Evolutionary conservation across 805 yeast genomes (phyloP).

Genomic region (Priceomyces melissophilus): DNA sequence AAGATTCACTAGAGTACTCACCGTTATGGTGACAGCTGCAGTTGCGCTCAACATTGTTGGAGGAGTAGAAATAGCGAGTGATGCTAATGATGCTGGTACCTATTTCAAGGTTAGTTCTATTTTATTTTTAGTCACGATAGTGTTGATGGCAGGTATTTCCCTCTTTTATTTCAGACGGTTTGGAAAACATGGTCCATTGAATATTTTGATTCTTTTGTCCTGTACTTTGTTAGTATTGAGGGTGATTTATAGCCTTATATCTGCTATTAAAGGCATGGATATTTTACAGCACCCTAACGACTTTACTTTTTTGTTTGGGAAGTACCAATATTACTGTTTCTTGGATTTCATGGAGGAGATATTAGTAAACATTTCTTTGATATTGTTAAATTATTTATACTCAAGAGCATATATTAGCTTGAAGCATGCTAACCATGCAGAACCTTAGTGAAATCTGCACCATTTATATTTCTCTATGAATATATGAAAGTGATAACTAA

Average conservation of each 20-base stretch:
- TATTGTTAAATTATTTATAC: no score
- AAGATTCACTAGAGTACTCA: conserved; percentile 4
- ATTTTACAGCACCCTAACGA: conserved; percentile 7
- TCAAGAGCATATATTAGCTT: no score
- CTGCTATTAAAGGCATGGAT: conserved; percentile 10
- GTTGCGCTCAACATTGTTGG: conserved; percentile 10
- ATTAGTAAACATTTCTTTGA: not conserved
- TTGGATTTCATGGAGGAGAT: conserved; percentile 12
- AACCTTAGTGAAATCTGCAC: no score
- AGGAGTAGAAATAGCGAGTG: conserved; percentile 2
- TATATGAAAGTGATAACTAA: no score
- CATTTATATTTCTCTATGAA: no score
- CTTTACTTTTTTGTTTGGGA: conserved; percentile 11
- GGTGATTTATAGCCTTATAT: conserved; percentile 9
- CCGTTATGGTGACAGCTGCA: conserved; percentile 9
- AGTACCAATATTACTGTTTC: conserved; percentile 10
- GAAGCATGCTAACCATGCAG: no score
- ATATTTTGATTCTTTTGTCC: conserved; percentile 6
- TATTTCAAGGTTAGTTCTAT: conserved; percentile 9
- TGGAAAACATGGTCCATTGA: not conserved
- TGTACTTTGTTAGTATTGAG: conserved; percentile 9
- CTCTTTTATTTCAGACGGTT: not conserved
- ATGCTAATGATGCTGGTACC: not conserved
- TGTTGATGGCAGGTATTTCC: conserved; percentile 4
- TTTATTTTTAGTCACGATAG: conserved; percentile 9